Conservation (phyloP, 2,329 filamentous ascomycete genomes). For the Beauveria australis region DNA sequence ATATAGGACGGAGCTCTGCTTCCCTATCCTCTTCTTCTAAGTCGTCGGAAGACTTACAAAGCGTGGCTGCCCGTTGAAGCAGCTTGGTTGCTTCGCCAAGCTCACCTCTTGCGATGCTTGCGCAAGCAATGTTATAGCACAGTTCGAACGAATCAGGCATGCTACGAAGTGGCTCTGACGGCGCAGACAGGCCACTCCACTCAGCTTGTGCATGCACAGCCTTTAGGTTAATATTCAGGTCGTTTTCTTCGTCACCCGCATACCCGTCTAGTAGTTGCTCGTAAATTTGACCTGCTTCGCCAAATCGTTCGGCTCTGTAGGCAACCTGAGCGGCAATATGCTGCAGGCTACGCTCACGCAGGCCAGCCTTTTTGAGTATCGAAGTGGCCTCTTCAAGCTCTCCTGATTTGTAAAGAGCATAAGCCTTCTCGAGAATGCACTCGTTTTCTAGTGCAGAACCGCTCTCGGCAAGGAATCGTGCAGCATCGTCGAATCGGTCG, state of each 20-base stretch:
- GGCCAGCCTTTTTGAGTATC: conserved; percentile 26
- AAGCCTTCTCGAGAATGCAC: conserved; percentile 64
- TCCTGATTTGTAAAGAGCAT: conserved; percentile 77
- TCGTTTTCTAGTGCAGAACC: conserved; percentile 51
- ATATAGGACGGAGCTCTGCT: conserved; percentile 65
- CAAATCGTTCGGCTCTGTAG: conserved; percentile 68
- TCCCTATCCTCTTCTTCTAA: conserved; percentile 66
- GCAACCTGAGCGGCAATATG: conserved; percentile 59
- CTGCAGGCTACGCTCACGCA: conserved; percentile 28
- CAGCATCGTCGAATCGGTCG: conserved; percentile 72
- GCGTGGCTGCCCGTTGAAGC: conserved; percentile 58
- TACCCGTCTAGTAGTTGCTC: conserved; percentile 42
- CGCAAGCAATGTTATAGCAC: conserved; percentile 72
- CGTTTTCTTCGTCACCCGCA: conserved; percentile 56
- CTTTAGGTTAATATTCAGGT: conserved; percentile 67
- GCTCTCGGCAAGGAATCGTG: conserved; percentile 58
- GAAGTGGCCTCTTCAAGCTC: conserved; percentile 56
- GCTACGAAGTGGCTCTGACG: conserved; percentile 41
- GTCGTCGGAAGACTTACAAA: conserved; percentile 68
- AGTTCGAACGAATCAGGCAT: conserved; percentile 72
- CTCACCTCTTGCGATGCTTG: conserved; percentile 61
- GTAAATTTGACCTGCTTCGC: conserved; percentile 57
- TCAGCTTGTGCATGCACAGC: conserved; percentile 65
- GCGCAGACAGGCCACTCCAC: conserved; percentile 49
- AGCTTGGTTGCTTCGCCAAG: conserved; percentile 56